Evolutionary conservation across 176 grass and related monocot species (phyloP).

Genomic region (Oryza coarctata): DNA sequence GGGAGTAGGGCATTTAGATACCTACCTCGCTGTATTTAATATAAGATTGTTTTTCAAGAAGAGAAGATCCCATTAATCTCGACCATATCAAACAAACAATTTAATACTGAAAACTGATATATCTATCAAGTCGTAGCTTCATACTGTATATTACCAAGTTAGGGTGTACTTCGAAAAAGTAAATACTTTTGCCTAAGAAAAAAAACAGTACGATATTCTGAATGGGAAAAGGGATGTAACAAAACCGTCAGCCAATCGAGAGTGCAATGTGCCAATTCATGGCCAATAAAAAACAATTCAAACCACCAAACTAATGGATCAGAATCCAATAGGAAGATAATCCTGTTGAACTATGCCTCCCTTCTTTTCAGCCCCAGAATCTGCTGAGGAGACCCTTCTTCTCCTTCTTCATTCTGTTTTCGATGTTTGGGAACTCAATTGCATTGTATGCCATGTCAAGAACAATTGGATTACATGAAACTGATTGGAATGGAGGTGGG

Average conservation of each 20-base stretch:
- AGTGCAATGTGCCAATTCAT: background rate
- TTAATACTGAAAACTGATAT: background rate
- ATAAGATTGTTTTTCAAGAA: too few species aligned
- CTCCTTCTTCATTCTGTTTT: conserved; percentile 95
- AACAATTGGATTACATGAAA: conserved; percentile 92
- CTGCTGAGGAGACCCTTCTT: conserved; percentile 92
- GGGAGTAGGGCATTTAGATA: too few species aligned
- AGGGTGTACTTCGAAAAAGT: background rate
- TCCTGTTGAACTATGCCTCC: background rate
- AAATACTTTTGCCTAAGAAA: background rate
- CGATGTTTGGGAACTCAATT: conserved; percentile 83
- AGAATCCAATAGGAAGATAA: conserved; percentile 16
- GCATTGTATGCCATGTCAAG: conserved; percentile 83
- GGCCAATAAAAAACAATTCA: conserved; percentile 9
- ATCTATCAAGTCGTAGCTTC: background rate
- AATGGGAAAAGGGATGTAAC: background rate
- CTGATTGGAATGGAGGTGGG: conserved; percentile 71
- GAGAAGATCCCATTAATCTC: too few species aligned
- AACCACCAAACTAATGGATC: conserved; percentile 13
- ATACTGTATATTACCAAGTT: background rate
- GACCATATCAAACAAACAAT: background rate
- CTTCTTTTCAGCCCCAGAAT: conserved; percentile 58
- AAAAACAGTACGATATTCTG: conserved; percentile 1
- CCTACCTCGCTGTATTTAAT: too few species aligned
- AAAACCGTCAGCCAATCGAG: conserved; percentile 1